Conservation (phyloP, 2,329 filamentous ascomycete species). For the Aspergillus pseudoviridinutans region DNA sequence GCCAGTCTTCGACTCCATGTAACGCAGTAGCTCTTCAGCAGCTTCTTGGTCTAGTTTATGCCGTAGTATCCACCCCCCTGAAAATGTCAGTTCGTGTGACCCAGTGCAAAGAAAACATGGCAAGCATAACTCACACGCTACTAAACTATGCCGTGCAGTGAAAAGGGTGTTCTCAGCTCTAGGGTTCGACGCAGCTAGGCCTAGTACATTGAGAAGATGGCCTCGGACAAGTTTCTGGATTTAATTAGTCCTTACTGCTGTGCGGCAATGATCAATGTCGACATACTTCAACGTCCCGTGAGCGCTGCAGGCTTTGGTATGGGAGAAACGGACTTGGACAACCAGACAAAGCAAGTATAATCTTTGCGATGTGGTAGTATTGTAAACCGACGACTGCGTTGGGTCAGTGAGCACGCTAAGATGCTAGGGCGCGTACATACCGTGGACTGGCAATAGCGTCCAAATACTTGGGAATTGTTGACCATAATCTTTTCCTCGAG, state of each 20-base stretch:
- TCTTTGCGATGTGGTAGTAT: slow-evolving; percentile 33
- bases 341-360: slow-evolving; percentile 22
- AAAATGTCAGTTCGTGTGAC: neutral
- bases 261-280: neutral
- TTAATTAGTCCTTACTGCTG: neutral
- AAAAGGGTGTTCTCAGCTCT: slow-evolving; percentile 25
- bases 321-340: slow-evolving; percentile 6
- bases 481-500: slow-evolving; percentile 15
- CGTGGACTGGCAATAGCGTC: slow-evolving; percentile 31
- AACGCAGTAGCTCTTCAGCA: slow-evolving; percentile 17
- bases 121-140: slow-evolving; percentile 17
- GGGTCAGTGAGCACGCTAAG: neutral
- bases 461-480: slow-evolving; percentile 27
- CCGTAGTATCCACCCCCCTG: slow-evolving; percentile 26
- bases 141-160: slow-evolving; percentile 23
- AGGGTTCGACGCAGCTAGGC: slow-evolving; percentile 22
- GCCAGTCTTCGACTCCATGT: slow-evolving; percentile 22
- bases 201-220: slow-evolving; percentile 22
- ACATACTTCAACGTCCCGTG: slow-evolving; percentile 19
- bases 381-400: slow-evolving; percentile 30
- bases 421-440: slow-evolving; percentile 1
- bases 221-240: slow-evolving; percentile 17
- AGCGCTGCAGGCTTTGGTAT: slow-evolving; percentile 19
- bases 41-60: slow-evolving; percentile 21
- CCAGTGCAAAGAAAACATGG: neutral